These are phyloP conservation scores for Ogataea allantospora DNA, from an alignment of 805 yeast genomes.

Conservation along the genomic window DNA sequence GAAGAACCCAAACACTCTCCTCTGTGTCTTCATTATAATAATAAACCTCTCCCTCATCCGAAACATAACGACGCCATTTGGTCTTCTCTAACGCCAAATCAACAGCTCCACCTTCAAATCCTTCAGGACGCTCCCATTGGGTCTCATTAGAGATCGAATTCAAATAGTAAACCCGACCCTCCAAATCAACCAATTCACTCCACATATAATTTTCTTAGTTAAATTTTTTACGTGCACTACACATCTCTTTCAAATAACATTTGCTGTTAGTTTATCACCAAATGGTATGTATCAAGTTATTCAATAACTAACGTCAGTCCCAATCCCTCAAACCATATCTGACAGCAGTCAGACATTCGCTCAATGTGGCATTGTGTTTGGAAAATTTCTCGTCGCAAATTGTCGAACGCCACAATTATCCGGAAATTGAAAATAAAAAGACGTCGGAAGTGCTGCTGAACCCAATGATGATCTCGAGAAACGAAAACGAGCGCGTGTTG, in stretches of 20 bases:
- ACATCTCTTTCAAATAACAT: slow-evolving; percentile 9
- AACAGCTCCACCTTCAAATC: slow-evolving; percentile 32
- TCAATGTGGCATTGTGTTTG: slow-evolving; percentile 89
- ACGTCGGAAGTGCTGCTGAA: slow-evolving; percentile 83
- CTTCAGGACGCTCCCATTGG: slow-evolving; percentile 79
- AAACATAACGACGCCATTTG: slow-evolving; percentile 50
- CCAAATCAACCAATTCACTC: slow-evolving; percentile 62
- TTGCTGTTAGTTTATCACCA: slow-evolving; percentile 1
- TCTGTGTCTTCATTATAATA: slow-evolving; percentile 65
- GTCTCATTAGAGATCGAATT: slow-evolving; percentile 64
- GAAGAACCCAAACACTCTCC: slow-evolving; percentile 81
- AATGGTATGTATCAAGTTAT: slow-evolving; percentile 8
- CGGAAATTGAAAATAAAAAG: slow-evolving; percentile 87
- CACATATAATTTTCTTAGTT: slow-evolving; percentile 37
- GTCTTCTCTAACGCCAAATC: slow-evolving; percentile 47
- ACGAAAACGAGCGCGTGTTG: slow-evolving; percentile 87
- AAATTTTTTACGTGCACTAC: slow-evolving; percentile 9
- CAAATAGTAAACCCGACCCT: slow-evolving; percentile 72
- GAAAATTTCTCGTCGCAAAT: slow-evolving; percentile 93
- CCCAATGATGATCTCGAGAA: slow-evolving; percentile 87
- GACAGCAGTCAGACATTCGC: slow-evolving; percentile 87
- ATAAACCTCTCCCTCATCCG: slow-evolving; percentile 61
- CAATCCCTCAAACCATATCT: slow-evolving; percentile 96
- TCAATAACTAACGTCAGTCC: slow-evolving; percentile 50
- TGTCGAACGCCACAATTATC: slow-evolving; percentile 95